Evolutionary conservation across 305 asterid species (phyloP).

Genomic region (Solanum hybrid): DNA sequence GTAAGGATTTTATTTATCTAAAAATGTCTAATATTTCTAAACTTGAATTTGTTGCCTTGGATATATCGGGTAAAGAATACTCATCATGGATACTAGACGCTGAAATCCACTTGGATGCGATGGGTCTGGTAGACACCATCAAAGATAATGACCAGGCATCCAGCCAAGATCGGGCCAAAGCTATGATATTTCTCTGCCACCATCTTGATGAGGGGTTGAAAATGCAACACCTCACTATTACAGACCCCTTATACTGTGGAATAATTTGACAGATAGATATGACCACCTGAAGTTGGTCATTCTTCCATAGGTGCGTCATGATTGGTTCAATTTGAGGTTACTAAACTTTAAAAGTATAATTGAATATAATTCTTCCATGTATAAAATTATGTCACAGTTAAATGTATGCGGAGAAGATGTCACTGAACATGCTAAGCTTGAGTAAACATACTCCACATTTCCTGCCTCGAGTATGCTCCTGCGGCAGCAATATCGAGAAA

Average conservation of each 20-base stretch:
- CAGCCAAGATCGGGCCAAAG: not conserved
- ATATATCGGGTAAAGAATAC: not conserved
- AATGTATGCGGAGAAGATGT: too few species aligned
- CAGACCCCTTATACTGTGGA: not conserved
- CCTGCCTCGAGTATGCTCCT: not conserved
- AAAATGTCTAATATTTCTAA: not conserved
- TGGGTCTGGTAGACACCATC: not conserved
- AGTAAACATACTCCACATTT: not conserved
- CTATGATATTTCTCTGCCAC: not conserved
- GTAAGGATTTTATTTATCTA: not conserved
- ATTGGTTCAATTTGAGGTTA: not conserved
- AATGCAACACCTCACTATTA: not conserved
- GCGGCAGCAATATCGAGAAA: not conserved
- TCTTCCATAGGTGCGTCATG: not conserved
- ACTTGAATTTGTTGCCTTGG: not conserved
- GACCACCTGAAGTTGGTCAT: not conserved
- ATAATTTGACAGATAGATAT: not conserved
- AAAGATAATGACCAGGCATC: not conserved
- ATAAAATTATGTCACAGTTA: not conserved
- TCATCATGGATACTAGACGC: not conserved
- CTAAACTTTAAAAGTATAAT: not conserved
- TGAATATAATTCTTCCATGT: not conserved
- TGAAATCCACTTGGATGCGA: not conserved
- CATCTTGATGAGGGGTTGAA: not conserved
- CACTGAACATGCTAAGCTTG: not conserved